A percentile compares a stretch with the other conserved stretches of the same genome.
Evolutionary conservation across 1,284 basidiomycete genomes (phyloP).

Genomic region (Serendipita sp.): DNA sequence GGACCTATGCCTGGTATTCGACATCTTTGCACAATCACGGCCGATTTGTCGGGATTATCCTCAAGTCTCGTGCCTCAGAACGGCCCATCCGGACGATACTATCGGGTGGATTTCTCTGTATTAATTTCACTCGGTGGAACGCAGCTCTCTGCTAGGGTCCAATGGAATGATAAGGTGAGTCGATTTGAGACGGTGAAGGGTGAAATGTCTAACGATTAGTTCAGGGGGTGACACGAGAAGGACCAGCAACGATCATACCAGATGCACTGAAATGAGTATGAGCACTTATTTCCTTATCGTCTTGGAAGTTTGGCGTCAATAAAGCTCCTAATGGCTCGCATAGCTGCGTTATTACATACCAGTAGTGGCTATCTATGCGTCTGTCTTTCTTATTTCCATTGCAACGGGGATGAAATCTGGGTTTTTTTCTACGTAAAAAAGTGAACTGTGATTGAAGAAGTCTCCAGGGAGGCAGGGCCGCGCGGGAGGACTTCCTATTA

Average conservation of each 20-base stretch:
- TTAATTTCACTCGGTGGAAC: neutral
- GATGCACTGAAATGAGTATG: neutral
- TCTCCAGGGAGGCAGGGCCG: neutral
- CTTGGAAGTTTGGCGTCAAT: neutral
- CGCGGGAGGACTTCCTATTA: neutral
- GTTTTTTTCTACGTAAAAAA: neutral
- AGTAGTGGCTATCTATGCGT: neutral
- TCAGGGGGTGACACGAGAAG: neutral
- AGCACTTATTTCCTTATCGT: neutral
- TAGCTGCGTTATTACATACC: neutral
- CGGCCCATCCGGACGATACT: neutral
- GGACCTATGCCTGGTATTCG: neutral
- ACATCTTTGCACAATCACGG: neutral
- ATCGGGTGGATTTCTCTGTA: neutral
- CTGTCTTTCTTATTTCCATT: neutral
- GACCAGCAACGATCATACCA: neutral
- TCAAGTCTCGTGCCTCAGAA: neutral
- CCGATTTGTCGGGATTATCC: neutral
- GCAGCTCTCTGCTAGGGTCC: neutral
- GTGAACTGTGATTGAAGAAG: neutral
- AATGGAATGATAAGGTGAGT: neutral
- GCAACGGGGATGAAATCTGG: neutral
- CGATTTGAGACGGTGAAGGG: neutral
- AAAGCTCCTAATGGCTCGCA: too few species aligned
- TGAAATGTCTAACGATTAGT: neutral